A percentile compares a stretch with the other conserved stretches of the same genome.
Conservation (phyloP, 495 filamentous ascomycete genomes). For the Podospora australis region DNA sequence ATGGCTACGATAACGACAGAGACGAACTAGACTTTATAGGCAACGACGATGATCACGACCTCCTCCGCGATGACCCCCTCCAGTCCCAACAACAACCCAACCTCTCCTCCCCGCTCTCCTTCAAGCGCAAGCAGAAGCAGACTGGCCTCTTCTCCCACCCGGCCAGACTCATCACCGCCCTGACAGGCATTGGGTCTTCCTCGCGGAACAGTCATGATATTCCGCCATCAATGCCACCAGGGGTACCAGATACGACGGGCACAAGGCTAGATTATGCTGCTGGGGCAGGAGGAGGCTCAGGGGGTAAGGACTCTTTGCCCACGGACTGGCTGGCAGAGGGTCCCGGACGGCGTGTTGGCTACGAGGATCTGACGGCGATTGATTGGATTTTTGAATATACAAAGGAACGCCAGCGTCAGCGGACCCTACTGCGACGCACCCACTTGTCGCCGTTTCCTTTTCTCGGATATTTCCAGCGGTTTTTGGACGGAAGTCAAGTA, state of each 20-base stretch:
- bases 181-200: slow-evolving; percentile 38
- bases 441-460: slow-evolving; percentile 47
- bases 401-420: slow-evolving; percentile 84
- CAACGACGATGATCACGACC: slow-evolving; percentile 40
- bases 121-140: slow-evolving; percentile 77
- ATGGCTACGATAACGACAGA: slow-evolving; percentile 19
- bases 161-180: slow-evolving; percentile 49
- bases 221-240: background rate
- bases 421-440: slow-evolving; percentile 62
- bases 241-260: background rate
- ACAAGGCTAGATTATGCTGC: background rate
- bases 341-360: slow-evolving; percentile 83
- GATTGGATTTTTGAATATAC: slow-evolving; percentile 99
- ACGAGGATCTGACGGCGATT: slow-evolving; percentile 95
- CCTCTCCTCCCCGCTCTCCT: slow-evolving; percentile 57
- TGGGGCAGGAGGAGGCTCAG: slow-evolving; percentile 21
- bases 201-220: slow-evolving; percentile 1
- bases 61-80: slow-evolving; percentile 35
- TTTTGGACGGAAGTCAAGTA: slow-evolving; percentile 80
- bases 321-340: slow-evolving; percentile 89
- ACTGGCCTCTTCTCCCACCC: slow-evolving; percentile 34
- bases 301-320: slow-evolving; percentile 60
- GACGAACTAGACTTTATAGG: slow-evolving; percentile 13
- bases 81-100: slow-evolving; percentile 31
- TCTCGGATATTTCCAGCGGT: slow-evolving; percentile 61